A percentile compares a stretch with the other conserved stretches of the same genome.
phyloP scores from a whole-genome alignment of 2,329 filamentous ascomycete species.

The Didymella lethalis region DNA sequence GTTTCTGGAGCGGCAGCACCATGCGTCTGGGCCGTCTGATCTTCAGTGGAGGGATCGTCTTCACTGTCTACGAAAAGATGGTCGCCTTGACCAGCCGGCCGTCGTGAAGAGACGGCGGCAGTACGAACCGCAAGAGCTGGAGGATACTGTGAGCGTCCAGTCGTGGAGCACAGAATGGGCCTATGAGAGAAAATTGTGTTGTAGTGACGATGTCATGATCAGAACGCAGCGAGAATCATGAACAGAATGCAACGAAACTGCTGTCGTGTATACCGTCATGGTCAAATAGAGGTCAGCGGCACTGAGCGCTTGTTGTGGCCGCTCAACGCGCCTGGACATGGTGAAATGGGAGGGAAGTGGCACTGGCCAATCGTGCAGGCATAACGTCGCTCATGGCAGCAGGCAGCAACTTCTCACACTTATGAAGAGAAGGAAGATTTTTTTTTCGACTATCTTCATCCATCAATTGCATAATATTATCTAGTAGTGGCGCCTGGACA shows the following conservation, averaged over 20 bases:
- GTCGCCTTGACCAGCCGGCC: slow-evolving; percentile 19
- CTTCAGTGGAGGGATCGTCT: slow-evolving; percentile 44
- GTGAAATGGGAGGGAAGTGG: neutral
- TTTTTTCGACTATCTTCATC: too few relatives aligned
- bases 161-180: neutral
- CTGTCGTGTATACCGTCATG: too few relatives aligned
- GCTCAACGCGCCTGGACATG: neutral
- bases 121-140: neutral
- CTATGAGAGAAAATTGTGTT: neutral
- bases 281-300: too few relatives aligned
- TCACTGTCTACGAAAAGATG: slow-evolving; percentile 45
- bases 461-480: too few relatives aligned
- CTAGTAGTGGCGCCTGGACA: too few relatives aligned
- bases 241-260: too few relatives aligned
- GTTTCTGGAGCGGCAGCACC: slow-evolving; percentile 44
- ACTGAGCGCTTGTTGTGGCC: neutral
- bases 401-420: too few relatives aligned
- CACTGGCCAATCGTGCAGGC: neutral
- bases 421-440: too few relatives aligned
- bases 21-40: slow-evolving; percentile 43
- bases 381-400: too few relatives aligned
- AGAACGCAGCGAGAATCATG: too few relatives aligned
- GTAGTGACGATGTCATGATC: neutral
- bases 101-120: neutral
- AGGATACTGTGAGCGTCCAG: neutral